A percentile compares a stretch with the other conserved stretches of the same genome.
Conservation (phyloP, 2,329 filamentous ascomycete species). For the Capronia epimyces region DNA sequence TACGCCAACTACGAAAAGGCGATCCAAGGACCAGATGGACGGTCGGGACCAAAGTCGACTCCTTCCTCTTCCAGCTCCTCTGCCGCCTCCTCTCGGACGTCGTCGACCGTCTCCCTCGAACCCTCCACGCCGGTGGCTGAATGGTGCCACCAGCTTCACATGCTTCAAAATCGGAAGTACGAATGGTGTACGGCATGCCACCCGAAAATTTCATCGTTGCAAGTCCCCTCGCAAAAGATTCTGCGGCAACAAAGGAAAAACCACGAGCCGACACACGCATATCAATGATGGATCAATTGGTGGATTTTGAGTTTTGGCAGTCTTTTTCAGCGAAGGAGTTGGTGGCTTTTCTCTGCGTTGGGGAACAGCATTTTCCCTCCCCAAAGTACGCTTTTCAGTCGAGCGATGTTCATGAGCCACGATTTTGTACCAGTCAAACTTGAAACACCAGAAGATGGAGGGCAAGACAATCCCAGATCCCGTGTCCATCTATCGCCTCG, state of each 20-base stretch:
- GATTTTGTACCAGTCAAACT: background rate
- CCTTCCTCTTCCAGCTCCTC: constrained; percentile 15
- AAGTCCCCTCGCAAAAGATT: constrained; percentile 19
- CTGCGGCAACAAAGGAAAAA: constrained; percentile 13
- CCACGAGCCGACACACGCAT: constrained; percentile 19
- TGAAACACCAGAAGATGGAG: background rate
- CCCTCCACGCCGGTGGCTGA: constrained; percentile 24
- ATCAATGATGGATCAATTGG: constrained; percentile 11
- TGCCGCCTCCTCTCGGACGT: constrained; percentile 19
- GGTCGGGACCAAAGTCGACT: constrained; percentile 1
- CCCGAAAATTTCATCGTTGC: constrained; percentile 12
- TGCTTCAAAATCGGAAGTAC: constrained; percentile 26
- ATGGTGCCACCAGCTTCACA: constrained; percentile 29
- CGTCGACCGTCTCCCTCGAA: constrained; percentile 21
- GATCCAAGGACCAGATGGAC: constrained; percentile 5
- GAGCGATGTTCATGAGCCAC: background rate
- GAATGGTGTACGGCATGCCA: constrained; percentile 28
- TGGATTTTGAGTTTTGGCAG: background rate
- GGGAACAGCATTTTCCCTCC: background rate
- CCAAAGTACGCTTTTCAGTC: background rate
- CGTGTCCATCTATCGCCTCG: background rate
- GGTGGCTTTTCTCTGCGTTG: constrained; percentile 6
- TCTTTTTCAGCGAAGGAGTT: constrained; percentile 23
- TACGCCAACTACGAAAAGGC: constrained; percentile 18
- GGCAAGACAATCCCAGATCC: background rate